phyloP scores from a whole-genome alignment of 1,284 basidiomycete genomes.

The Meripilus lineatus region DNA sequence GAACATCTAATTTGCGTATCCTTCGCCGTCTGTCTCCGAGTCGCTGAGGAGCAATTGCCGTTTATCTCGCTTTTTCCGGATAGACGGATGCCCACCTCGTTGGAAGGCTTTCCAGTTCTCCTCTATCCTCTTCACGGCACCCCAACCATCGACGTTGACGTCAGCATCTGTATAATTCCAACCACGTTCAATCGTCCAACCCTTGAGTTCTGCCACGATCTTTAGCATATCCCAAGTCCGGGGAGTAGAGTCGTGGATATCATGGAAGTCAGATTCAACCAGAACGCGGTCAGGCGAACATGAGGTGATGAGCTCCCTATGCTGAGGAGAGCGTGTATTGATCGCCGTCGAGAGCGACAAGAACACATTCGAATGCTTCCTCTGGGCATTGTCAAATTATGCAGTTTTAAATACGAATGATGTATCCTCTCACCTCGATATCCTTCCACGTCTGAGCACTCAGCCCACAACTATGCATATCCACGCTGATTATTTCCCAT shows the following conservation, averaged over 20 bases:
- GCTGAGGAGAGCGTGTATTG: slow-evolving; percentile 60
- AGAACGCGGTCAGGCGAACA: slow-evolving; percentile 62
- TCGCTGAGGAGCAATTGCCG: no score
- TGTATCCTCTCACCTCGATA: slow-evolving; percentile 68
- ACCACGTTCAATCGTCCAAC: slow-evolving; percentile 59
- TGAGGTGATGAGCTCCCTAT: slow-evolving; percentile 52
- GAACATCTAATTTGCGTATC: no score
- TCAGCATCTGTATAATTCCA: slow-evolving; percentile 41
- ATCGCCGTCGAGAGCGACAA: slow-evolving; percentile 77
- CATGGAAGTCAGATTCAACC: slow-evolving; percentile 72
- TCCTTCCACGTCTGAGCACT: slow-evolving; percentile 62
- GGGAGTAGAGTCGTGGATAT: slow-evolving; percentile 43
- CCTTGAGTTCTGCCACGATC: slow-evolving; percentile 56
- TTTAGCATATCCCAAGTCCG: slow-evolving; percentile 70
- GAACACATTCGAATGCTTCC: slow-evolving; percentile 62
- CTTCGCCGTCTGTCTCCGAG: no score
- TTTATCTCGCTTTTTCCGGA: no score
- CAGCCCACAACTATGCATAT: slow-evolving; percentile 76
- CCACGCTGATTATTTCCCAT: slow-evolving; percentile 63
- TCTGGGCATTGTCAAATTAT: slow-evolving; percentile 35
- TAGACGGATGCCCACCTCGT: neutral
- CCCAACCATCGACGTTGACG: slow-evolving; percentile 40
- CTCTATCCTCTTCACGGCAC: slow-evolving; percentile 58
- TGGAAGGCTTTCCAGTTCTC: slow-evolving; percentile 63
- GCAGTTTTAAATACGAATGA: neutral